A percentile compares a stretch with the other conserved stretches of the same genome.
Conservation (phyloP, 176 grass and related monocot species). For the Chloris gayana region DNA sequence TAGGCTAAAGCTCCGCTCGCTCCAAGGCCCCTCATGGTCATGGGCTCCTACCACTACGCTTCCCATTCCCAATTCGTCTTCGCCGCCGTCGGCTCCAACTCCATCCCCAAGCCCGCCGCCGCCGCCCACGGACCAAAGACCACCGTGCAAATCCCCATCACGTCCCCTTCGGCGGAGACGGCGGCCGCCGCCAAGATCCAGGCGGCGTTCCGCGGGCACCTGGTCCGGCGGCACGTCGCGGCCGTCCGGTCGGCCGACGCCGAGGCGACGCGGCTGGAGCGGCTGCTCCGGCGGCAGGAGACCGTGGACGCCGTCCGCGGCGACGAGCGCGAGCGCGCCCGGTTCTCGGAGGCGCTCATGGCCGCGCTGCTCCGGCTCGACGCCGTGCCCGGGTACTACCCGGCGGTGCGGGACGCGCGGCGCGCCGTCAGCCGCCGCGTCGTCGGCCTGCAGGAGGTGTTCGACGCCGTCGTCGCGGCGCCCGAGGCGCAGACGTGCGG, state of each 20-base stretch:
- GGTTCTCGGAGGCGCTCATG: constrained; percentile 91
- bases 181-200: constrained; percentile 72
- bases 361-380: constrained; percentile 76
- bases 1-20: background rate
- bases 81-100: constrained; percentile 30
- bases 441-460: constrained; percentile 77
- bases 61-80: constrained; percentile 52
- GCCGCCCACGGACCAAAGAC: background rate
- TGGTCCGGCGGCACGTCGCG: constrained; percentile 50
- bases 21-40: constrained; percentile 24
- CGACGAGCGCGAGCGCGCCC: constrained; percentile 63
- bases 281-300: constrained; percentile 79
- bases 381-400: constrained; percentile 77
- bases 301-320: constrained; percentile 81
- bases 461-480: constrained; percentile 60
- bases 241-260: constrained; percentile 61
- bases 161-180: constrained; percentile 23
- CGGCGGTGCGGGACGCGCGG: constrained; percentile 70
- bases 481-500: constrained; percentile 44
- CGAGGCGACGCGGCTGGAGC: constrained; percentile 65
- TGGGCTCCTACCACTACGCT: constrained; percentile 56
- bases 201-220: constrained; percentile 62
- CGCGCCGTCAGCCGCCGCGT: constrained; percentile 73
- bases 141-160: constrained; percentile 61
- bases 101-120: background rate